Conservation (phyloP, 2,329 filamentous ascomycete genomes). For the Endocalyx cinctus region DNA sequence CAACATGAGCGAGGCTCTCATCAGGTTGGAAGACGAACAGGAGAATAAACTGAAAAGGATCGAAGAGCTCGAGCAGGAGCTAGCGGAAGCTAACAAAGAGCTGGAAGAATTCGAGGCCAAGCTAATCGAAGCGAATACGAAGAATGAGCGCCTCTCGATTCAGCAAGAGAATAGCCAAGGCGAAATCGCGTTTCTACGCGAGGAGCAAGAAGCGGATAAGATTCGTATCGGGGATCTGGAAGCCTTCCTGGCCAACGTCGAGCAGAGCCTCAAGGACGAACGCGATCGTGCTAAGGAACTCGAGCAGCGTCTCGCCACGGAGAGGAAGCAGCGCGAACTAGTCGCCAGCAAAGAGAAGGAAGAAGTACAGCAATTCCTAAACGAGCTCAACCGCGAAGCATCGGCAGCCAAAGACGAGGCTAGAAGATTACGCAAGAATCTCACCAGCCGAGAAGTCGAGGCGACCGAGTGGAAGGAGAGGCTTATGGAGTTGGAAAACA, state of each 20-base stretch:
- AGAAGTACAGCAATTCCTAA: constrained; percentile 88
- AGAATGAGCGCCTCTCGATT: constrained; percentile 81
- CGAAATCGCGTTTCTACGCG: constrained; percentile 90
- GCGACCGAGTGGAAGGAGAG: constrained; percentile 88
- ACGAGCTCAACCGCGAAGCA: constrained; percentile 84
- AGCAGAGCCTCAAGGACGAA: constrained; percentile 77
- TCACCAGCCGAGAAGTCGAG: constrained; percentile 82
- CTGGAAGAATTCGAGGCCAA: constrained; percentile 81
- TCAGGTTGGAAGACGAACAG: constrained; percentile 86
- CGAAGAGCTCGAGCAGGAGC: constrained; percentile 75
- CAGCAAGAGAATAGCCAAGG: constrained; percentile 89
- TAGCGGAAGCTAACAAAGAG: constrained; percentile 80
- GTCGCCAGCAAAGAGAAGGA: constrained; percentile 87
- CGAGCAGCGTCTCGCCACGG: constrained; percentile 70
- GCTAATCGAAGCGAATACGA: constrained; percentile 78
- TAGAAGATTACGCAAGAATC: constrained; percentile 72
- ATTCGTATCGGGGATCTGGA: constrained; percentile 95
- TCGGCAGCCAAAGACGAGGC: constrained; percentile 81
- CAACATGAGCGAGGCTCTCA: constrained; percentile 78
- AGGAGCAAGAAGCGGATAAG: constrained; percentile 97
- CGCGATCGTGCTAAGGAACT: constrained; percentile 70
- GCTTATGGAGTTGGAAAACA: constrained; percentile 83
- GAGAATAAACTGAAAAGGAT: constrained; percentile 74
- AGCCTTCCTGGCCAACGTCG: constrained; percentile 71
- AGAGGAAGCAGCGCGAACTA: constrained; percentile 81